phyloP scores from a whole-genome alignment of 257 asterid species.

The Mentha longifolia region DNA sequence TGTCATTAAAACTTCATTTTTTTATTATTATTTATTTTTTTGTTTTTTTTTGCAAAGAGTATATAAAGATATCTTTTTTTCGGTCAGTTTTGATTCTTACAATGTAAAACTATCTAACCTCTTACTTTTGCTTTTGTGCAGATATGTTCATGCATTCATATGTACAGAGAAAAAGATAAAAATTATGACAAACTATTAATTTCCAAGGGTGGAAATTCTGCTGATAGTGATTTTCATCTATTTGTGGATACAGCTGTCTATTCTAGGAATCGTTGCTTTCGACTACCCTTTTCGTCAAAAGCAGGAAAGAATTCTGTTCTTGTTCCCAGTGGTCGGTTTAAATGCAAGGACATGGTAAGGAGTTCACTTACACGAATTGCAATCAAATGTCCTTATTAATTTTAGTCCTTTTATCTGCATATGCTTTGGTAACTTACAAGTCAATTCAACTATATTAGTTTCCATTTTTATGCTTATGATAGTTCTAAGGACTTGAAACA shows the following conservation, averaged over 20 bases:
- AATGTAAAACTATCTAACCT: conserved; percentile 15
- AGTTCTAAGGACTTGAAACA: conserved; percentile 20
- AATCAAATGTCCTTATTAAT: neutral
- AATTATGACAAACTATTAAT: conserved; percentile 63
- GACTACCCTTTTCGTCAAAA: conserved; percentile 89
- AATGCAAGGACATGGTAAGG: conserved; percentile 83
- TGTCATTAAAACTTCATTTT: conserved; percentile 18
- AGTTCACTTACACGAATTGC: conserved; percentile 20
- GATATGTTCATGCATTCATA: conserved; percentile 81
- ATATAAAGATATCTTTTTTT: neutral
- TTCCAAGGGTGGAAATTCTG: conserved; percentile 67
- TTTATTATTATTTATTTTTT: too few species aligned
- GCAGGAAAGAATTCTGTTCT: conserved; percentile 88
- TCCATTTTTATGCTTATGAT: neutral
- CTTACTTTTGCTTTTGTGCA: conserved; percentile 39
- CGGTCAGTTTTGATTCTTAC: conserved; percentile 19
- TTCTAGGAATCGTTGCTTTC: conserved; percentile 94
- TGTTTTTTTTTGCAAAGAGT: conserved; percentile 8
- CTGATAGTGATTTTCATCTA: conserved; percentile 47
- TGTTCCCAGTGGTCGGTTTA: conserved; percentile 90
- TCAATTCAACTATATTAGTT: conserved; percentile 3
- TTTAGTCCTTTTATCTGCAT: conserved; percentile 15
- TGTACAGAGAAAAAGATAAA: conserved; percentile 58
- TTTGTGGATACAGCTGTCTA: conserved; percentile 97
- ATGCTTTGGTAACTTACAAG: conserved; percentile 2